phyloP scores from a whole-genome alignment of 768 basidiomycete species.

The Lanmaoa pseudosensibilis region DNA sequence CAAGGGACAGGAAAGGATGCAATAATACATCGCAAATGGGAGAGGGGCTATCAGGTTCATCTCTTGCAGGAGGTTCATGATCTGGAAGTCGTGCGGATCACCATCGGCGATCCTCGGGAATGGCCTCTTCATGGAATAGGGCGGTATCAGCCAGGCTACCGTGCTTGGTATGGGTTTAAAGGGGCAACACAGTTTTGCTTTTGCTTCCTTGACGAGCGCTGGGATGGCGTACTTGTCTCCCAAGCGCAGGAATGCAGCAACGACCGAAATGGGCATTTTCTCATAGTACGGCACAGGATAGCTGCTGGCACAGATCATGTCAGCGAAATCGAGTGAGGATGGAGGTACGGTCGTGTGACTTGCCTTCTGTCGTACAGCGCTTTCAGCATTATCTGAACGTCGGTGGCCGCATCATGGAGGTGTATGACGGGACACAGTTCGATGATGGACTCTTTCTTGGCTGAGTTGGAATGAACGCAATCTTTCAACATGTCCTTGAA shows the following conservation, averaged over 20 bases:
- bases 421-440: slow-evolving; percentile 21
- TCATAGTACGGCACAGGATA: background rate
- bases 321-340: no score
- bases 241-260: slow-evolving; percentile 11
- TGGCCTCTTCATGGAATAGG: background rate
- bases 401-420: slow-evolving; percentile 11
- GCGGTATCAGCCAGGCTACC: no score
- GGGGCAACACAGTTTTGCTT: background rate
- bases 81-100: slow-evolving; percentile 18
- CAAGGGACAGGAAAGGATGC: background rate
- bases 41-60: slow-evolving; percentile 2
- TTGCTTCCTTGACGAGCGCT: slow-evolving; percentile 7
- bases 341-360: background rate
- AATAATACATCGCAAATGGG: slow-evolving; percentile 9
- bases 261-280: background rate
- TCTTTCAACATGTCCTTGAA: slow-evolving; percentile 34
- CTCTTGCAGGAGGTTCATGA: slow-evolving; percentile 16
- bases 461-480: background rate
- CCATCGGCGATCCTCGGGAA: background rate
- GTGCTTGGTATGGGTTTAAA: background rate
- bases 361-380: slow-evolving; percentile 20
- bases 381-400: slow-evolving; percentile 15
- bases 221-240: slow-evolving; percentile 22
- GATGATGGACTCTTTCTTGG: slow-evolving; percentile 5
- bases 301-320: slow-evolving; percentile 3